Percentiles rank a stretch among this genome's conserved stretches.
Conservation (phyloP, 371 early-diverging fungal genomes). For the Rhizopus stolonifer region DNA sequence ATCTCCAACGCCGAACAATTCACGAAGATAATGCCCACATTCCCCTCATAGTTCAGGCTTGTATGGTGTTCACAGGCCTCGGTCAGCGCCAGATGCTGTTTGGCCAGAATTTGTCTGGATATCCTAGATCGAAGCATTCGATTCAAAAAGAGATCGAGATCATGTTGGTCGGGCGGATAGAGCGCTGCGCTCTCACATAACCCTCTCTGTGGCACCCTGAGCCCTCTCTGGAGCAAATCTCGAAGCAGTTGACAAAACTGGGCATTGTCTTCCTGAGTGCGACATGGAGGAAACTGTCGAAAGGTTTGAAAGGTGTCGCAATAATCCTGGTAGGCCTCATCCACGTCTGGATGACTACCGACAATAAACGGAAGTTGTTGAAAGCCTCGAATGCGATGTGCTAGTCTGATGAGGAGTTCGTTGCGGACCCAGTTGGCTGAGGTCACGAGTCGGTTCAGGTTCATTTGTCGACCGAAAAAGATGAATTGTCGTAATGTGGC, state of each 20-base stretch:
- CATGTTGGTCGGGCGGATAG: conserved; percentile 28
- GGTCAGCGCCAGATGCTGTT: conserved; percentile 88
- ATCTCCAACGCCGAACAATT: conserved; percentile 56
- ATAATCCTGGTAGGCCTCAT: conserved; percentile 81
- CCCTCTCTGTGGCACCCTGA: no score
- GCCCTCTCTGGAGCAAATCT: conserved; percentile 74
- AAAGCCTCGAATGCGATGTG: conserved; percentile 90
- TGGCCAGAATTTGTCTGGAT: conserved; percentile 87
- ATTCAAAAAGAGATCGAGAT: conserved; percentile 82
- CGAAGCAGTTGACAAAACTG: conserved; percentile 74
- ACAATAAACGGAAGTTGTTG: conserved; percentile 91
- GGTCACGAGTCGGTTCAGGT: conserved; percentile 75
- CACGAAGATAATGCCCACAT: conserved; percentile 62
- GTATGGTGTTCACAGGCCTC: conserved; percentile 53
- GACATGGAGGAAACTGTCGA: conserved; percentile 64
- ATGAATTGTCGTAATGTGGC: conserved; percentile 92
- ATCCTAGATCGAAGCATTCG: conserved; percentile 89
- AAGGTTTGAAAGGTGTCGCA: conserved; percentile 88
- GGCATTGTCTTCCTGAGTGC: conserved; percentile 71
- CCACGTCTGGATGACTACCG: conserved; percentile 90
- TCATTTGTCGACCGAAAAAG: conserved; percentile 90
- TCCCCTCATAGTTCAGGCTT: conserved; percentile 34
- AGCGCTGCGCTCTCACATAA: conserved; percentile 76
- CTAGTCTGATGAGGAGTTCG: conserved; percentile 89
- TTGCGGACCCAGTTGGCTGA: conserved; percentile 88